Evolutionary conservation across 306 rosid species (phyloP).

Genomic region (Trifolium repens): DNA sequence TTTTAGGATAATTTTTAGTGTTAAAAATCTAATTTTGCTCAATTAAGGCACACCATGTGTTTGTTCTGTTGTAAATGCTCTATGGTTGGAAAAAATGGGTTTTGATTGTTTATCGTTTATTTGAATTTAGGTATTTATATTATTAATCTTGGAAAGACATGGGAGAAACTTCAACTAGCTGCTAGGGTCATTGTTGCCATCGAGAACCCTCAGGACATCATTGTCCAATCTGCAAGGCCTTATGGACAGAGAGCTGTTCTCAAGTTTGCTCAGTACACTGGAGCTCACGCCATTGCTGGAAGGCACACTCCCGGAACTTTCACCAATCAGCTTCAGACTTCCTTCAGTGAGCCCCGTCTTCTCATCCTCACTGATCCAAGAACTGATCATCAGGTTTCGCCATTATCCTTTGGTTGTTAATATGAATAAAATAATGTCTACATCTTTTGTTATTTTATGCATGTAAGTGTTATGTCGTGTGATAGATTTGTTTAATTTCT

Average conservation of each 20-base stretch:
- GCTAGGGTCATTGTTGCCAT: constrained; percentile 84
- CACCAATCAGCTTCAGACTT: constrained; percentile 90
- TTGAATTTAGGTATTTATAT: constrained; percentile 66
- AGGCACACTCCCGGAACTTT: constrained; percentile 90
- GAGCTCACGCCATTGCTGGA: constrained; percentile 85
- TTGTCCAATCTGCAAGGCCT: constrained; percentile 82
- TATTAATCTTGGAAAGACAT: constrained; percentile 78
- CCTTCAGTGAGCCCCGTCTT: constrained; percentile 85
- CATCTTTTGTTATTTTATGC: neutral
- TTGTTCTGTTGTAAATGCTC: neutral
- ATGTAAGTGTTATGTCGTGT: neutral
- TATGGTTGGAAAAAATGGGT: neutral
- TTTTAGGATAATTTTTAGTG: neutral
- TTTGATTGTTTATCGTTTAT: neutral
- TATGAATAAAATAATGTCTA: neutral
- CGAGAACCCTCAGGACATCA: constrained; percentile 82
- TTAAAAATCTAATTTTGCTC: neutral
- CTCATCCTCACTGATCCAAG: constrained; percentile 91
- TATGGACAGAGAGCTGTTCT: constrained; percentile 89
- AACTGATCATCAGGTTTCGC: constrained; percentile 83
- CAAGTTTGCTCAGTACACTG: constrained; percentile 83
- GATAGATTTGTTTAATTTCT: neutral
- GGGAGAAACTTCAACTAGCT: constrained; percentile 85
- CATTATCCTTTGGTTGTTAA: neutral
- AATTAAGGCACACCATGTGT: neutral